Base-by-base conservation (phyloP, 208 protist genomes). In the Leishmania arabica region DNA sequence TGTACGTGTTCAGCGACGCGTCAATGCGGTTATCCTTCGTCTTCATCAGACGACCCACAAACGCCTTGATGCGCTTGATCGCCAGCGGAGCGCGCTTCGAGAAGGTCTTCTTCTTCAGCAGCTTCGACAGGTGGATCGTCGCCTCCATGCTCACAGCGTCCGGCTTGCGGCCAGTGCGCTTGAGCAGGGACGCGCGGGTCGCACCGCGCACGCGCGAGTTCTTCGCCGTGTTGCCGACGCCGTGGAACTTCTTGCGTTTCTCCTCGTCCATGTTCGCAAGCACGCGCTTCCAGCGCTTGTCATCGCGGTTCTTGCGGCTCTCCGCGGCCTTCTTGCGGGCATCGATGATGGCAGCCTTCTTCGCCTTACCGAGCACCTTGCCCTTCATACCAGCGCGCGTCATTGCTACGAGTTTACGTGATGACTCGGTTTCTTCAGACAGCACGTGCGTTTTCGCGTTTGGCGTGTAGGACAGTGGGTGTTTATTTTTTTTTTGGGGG, bases 1-100 rank as follows among this genome's bases (percentile, higher is more conserved):
- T 81, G 90, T 92, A 96, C 84, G 97, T 99, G 96, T 99, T 99
- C 75, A 99, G 93, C 78, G 94, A 95, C 66, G 95, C 90, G 81
- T 99, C 98, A 77, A 99, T 93, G 87, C 98, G 97, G 87, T 99
- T 99, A 87, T 99, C 99, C 73, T 95, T 96, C 78, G 99, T 99
- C 85, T 98, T 98, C 98, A 99, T 99, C 84, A 93, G 77, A 89
- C 98, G 95, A 70, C 87, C 87, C 60, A 99, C 99, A 84, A 99
- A 99, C 58, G 91, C 78, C 82, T 95, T 95, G 90, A 99, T 98
- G 84, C 94, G 95, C 88, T 99, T 99, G 86, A 99, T 93, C 62
- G 99, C 99, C 76, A 97, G 89, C 74, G 98, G 99, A 51, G 99
- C 99, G 74, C 98, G 92, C 89, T 98, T 98, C 89, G 99, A 96